phyloP scores from a whole-genome alignment of 805 yeast genomes.

The Teunomyces gatunensis region DNA sequence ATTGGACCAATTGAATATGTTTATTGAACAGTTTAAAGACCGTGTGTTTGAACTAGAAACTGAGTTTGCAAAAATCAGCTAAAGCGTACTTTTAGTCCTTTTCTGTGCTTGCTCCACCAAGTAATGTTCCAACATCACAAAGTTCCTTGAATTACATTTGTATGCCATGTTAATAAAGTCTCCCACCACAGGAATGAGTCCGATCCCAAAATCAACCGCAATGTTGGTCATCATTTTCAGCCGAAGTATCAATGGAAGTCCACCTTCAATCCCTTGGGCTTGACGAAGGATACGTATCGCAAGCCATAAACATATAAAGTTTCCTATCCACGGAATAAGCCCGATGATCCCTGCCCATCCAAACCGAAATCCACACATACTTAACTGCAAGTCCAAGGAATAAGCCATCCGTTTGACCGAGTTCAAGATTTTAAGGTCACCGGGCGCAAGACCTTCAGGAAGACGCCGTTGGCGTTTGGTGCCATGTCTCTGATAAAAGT shows the following conservation, averaged over 20 bases:
- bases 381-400: conserved; percentile 37
- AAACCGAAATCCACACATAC: conserved; percentile 37
- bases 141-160: conserved; percentile 25
- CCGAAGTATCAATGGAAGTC: conserved; percentile 29
- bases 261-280: conserved; percentile 37
- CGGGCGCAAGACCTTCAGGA: conserved; percentile 32
- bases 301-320: conserved; percentile 26
- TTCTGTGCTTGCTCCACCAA: conserved; percentile 30
- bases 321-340: conserved; percentile 42
- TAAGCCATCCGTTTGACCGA: conserved; percentile 38
- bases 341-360: conserved; percentile 46
- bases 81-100: background rate
- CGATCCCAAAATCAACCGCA: conserved; percentile 38
- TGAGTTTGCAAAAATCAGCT: conserved; percentile 6
- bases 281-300: conserved; percentile 30
- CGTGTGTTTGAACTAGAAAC: conserved; percentile 17
- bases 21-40: conserved; percentile 22
- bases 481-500: conserved; percentile 41
- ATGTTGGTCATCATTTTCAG: conserved; percentile 39
- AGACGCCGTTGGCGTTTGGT: conserved; percentile 35
- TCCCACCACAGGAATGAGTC: conserved; percentile 28
- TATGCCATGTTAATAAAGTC: conserved; percentile 21
- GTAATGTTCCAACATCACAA: conserved; percentile 30
- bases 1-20: conserved; percentile 46
- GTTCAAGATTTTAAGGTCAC: conserved; percentile 33